These are phyloP conservation scores for Elongisporangium prolatum DNA, from an alignment of 352 stramenopile species.

Conservation along the genomic window DNA sequence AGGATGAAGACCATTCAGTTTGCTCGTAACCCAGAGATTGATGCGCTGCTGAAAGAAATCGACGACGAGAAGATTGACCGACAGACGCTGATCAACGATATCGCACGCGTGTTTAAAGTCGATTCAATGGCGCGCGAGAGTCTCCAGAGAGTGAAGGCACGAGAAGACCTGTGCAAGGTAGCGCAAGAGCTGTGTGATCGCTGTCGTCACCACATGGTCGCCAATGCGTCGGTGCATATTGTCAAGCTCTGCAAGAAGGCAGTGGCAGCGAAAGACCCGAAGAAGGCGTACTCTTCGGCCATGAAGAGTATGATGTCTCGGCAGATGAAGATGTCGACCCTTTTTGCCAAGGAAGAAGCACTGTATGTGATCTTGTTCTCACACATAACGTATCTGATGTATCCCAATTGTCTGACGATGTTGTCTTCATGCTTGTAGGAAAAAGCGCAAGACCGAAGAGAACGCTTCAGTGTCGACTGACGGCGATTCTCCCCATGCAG, in stretches of 20 bases:
- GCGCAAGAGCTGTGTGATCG: conserved; percentile 73
- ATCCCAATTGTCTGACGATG: conserved; percentile 11
- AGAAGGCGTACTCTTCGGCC: conserved; percentile 75
- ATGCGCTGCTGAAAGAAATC: conserved; percentile 49
- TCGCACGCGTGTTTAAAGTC: conserved; percentile 72
- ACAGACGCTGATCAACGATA: conserved; percentile 47
- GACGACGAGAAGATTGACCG: conserved; percentile 60
- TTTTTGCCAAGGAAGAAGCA: conserved; percentile 53
- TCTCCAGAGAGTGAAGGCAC: conserved; percentile 53
- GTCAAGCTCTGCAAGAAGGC: conserved; percentile 79
- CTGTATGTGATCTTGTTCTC: conserved; percentile 45
- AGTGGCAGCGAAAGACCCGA: conserved; percentile 62
- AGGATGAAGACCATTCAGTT: conserved; percentile 64
- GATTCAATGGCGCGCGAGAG: conserved; percentile 77
- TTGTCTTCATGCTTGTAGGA: conserved; percentile 28
- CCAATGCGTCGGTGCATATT: conserved; percentile 79
- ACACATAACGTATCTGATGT: not conserved
- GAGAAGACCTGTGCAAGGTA: conserved; percentile 65
- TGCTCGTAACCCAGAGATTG: conserved; percentile 52
- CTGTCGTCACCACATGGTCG: conserved; percentile 74
- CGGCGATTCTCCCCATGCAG: conserved; percentile 59
- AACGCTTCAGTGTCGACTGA: conserved; percentile 56
- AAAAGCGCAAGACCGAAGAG: conserved; percentile 65
- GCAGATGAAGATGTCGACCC: conserved; percentile 74
- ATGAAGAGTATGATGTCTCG: conserved; percentile 87